Conservation (phyloP, 2,329 filamentous ascomycete genomes). For the Fusarium odoratissimum region DNA sequence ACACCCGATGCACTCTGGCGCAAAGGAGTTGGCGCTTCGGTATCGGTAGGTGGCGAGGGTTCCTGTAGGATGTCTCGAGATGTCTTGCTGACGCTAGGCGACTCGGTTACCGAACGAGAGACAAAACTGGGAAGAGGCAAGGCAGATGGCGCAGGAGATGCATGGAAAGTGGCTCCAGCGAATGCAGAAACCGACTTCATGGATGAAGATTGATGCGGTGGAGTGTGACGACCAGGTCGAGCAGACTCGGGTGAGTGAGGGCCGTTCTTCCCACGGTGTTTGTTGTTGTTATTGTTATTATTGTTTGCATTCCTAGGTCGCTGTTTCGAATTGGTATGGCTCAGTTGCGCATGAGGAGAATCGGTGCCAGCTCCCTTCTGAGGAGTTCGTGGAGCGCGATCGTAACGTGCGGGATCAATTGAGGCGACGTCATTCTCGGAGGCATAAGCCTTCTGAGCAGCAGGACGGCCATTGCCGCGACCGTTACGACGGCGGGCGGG, state of each 20-base stretch:
- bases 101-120: slow-evolving; percentile 78
- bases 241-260: slow-evolving; percentile 56
- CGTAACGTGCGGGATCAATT: slow-evolving; percentile 49
- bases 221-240: slow-evolving; percentile 57
- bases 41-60: slow-evolving; percentile 65
- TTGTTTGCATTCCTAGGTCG: slow-evolving; percentile 42
- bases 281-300: slow-evolving; percentile 38
- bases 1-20: slow-evolving; percentile 50
- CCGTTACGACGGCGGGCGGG: slow-evolving; percentile 53
- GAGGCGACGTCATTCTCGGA: slow-evolving; percentile 65
- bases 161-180: slow-evolving; percentile 93
- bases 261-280: slow-evolving; percentile 48
- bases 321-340: slow-evolving; percentile 46
- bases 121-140: slow-evolving; percentile 91
- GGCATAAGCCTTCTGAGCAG: slow-evolving; percentile 66
- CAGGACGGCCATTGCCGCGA: slow-evolving; percentile 55
- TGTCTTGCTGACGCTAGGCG: slow-evolving; percentile 54
- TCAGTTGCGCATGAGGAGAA: slow-evolving; percentile 48
- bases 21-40: slow-evolving; percentile 60
- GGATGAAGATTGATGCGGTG: slow-evolving; percentile 53
- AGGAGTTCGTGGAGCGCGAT: slow-evolving; percentile 59
- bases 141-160: slow-evolving; percentile 89
- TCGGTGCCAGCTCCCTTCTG: slow-evolving; percentile 54
- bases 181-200: slow-evolving; percentile 72
- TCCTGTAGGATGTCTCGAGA: slow-evolving; percentile 55